Percentiles rank a stretch among this genome's conserved stretches.
Evolutionary conservation across 228 moss, liverwort and hornwort genomes (phyloP).

Genomic region (Sphagnum fallax): DNA sequence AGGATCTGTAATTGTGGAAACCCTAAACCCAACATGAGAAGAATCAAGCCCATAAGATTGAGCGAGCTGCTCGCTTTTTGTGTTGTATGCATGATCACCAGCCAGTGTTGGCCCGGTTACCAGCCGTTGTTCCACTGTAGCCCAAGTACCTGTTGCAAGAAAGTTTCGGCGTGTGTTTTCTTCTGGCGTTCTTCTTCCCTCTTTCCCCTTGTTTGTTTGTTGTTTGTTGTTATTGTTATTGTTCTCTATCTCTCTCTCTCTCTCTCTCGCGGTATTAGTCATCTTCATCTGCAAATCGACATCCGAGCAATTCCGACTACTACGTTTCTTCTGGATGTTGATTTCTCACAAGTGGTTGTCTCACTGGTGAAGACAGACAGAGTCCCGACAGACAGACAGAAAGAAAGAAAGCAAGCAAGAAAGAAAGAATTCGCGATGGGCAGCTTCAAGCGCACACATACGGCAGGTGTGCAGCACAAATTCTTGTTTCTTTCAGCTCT

Average conservation of each 20-base stretch:
- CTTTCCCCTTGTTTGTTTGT: too few species aligned
- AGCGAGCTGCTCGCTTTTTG: not conserved
- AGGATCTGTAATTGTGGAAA: too few species aligned
- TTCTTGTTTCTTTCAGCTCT: too few species aligned
- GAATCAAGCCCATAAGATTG: too few species aligned
- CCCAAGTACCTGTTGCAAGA: not conserved
- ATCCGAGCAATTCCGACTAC: not conserved
- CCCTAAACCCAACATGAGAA: too few species aligned
- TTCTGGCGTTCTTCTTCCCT: not conserved
- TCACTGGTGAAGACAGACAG: not conserved
- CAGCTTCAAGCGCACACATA: conserved; percentile 1
- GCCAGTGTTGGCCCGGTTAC: not conserved
- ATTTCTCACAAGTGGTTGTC: not conserved
- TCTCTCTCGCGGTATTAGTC: not conserved
- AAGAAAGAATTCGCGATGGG: not conserved
- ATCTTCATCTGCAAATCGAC: not conserved
- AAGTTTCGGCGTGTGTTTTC: not conserved
- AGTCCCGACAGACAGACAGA: not conserved
- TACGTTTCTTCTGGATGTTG: not conserved
- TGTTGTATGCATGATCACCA: not conserved
- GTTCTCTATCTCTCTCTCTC: not conserved
- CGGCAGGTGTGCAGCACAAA: not conserved
- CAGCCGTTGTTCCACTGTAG: not conserved
- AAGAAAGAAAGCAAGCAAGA: not conserved
- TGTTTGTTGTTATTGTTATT: not conserved